Evolutionary conservation across 1,284 basidiomycete species (phyloP).

Genomic region (Ustilago sp.): DNA sequence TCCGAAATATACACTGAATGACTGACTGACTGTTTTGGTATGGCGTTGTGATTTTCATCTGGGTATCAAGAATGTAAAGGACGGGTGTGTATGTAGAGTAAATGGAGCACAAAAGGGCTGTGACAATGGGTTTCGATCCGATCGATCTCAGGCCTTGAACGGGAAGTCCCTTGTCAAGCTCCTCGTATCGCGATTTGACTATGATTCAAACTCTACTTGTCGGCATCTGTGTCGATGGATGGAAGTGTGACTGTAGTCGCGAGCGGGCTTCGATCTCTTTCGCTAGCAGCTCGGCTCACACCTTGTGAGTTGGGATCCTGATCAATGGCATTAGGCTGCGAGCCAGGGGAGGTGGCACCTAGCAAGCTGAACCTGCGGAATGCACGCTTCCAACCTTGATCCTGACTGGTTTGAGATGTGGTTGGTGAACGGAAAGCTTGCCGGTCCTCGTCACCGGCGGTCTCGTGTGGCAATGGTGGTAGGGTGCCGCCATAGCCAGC

Average conservation of each 20-base stretch:
- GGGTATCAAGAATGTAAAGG: constrained; percentile 20
- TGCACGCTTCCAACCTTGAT: constrained; percentile 46
- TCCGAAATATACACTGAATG: neutral
- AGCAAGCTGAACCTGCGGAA: constrained; percentile 42
- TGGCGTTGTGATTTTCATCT: neutral
- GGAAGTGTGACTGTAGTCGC: neutral
- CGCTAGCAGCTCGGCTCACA: constrained; percentile 10
- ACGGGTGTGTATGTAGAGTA: neutral
- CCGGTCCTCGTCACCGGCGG: constrained; percentile 42
- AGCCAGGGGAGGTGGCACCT: constrained; percentile 11
- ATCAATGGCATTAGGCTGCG: neutral
- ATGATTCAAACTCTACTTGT: neutral
- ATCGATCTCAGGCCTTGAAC: neutral
- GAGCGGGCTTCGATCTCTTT: constrained; percentile 15
- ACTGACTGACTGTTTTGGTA: neutral
- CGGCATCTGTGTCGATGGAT: neutral
- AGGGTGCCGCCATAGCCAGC: constrained; percentile 23
- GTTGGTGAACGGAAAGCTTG: constrained; percentile 26
- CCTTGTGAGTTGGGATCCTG: constrained; percentile 1
- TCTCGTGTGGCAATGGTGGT: constrained; percentile 43
- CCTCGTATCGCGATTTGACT: neutral
- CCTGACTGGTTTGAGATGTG: constrained; percentile 18
- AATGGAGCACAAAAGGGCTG: too few species aligned
- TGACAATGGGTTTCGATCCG: too few species aligned
- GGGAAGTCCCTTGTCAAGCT: neutral